Percentiles rank a stretch among this genome's conserved stretches.
phyloP scores from a whole-genome alignment of 441 rosid species.

The Adansonia grandidieri region DNA sequence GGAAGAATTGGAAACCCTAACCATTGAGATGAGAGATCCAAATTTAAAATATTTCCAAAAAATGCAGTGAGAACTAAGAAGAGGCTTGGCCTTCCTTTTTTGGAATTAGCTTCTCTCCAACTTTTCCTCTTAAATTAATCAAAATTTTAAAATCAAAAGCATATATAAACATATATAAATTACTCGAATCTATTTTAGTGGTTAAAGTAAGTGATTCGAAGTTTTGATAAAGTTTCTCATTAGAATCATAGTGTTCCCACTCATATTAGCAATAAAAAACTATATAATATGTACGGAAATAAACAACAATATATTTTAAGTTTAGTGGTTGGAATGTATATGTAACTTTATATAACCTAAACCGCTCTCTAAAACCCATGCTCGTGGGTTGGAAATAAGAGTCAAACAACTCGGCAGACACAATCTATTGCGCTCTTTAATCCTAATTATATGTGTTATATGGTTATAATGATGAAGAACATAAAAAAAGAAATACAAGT shows the following conservation, averaged over 20 bases:
- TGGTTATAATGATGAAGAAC: neutral
- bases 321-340: neutral
- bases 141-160: neutral
- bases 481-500: neutral
- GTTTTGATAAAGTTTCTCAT: neutral
- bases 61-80: neutral
- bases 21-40: neutral
- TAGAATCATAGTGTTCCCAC: neutral
- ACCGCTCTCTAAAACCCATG: neutral
- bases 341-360: neutral
- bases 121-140: neutral
- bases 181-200: neutral
- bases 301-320: neutral
- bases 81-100: neutral
- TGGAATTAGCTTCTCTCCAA: neutral
- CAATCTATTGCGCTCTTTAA: neutral
- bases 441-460: slow-evolving; percentile 5
- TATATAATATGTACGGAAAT: neutral
- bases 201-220: neutral
- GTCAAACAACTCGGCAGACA: slow-evolving; percentile 23
- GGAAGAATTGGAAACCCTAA: neutral
- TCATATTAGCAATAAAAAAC: neutral
- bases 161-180: neutral
- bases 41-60: neutral
- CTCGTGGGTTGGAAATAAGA: neutral